Evolutionary conservation across 257 asterid genomes (phyloP), one percentile per base, ranked within the genome.

Genomic region (Cruciata laevipes): DNA sequence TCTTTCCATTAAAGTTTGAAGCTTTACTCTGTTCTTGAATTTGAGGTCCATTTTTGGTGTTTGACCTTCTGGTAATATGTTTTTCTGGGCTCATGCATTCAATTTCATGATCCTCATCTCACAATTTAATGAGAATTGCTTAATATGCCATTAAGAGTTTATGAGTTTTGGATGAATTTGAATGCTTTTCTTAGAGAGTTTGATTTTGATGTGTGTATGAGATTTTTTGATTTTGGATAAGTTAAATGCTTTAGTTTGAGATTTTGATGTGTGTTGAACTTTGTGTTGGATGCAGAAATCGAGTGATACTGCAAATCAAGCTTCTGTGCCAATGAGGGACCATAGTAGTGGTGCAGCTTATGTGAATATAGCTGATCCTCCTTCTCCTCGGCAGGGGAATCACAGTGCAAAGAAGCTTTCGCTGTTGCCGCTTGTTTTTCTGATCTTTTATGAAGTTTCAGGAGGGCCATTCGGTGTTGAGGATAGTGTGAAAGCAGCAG

Each of bases 381-480:
- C 71, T 25, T 38, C 71, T 3, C 44, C 76, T 27, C 73, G 77
- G 35, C 68, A 69, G 53, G 69, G 17, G 60, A 49, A 67, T 52
- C 77, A 67, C 24, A 20, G 35, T 31, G 27, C 27, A 6, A 65
- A 68, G 73, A 81, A 73, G 73, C 64, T 81, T 35, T 73, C 81
- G 1, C 35, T 81, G 13, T 64, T 78, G 75, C 85, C 85, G 25
- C 74, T 81, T 60, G 66, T 81, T 73, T 78, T 78, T 53, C 73
- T 81, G 42, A 81, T 81, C 55, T 81, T 81, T 69, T 81, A 81
- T 61, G 85, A 78, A 71, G 85, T 81, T 10, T 81, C 85, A 17
- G 85, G 85, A 21, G 85, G 85, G 0, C 83, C 85, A 8, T 81
- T 81, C 62, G 85, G 85, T 11, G 67, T 75, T 38, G 85, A 81